Conservation (phyloP, 2,329 filamentous ascomycete genomes). For the Chrysoporthe deuterocubensis region DNA sequence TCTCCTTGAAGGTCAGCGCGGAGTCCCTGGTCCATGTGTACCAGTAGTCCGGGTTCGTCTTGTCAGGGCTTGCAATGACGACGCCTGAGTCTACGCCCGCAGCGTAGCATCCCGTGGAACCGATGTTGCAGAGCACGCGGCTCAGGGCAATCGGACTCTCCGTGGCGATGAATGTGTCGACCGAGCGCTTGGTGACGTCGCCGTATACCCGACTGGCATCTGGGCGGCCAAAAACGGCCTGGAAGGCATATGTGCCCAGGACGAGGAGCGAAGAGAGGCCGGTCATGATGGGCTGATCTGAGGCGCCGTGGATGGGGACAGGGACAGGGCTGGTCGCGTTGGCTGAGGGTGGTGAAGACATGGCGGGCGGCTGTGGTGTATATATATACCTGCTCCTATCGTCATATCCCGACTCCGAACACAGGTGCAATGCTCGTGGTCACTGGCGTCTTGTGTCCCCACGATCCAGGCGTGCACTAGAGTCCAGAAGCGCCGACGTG, state of each 20-base stretch:
- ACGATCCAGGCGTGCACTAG: conserved; percentile 22
- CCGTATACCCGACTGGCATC: conserved; percentile 39
- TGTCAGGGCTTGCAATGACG: conserved; percentile 62
- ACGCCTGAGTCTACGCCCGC: conserved; percentile 52
- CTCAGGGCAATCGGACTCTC: conserved; percentile 56
- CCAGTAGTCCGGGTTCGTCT: conserved; percentile 63
- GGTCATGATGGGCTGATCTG: conserved; percentile 27
- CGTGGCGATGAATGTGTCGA: conserved; percentile 57
- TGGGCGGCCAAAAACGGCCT: conserved; percentile 54
- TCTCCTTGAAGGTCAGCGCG: conserved; percentile 69
- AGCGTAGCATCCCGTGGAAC: conserved; percentile 55
- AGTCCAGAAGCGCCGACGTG: conserved; percentile 34
- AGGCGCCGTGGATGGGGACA: background rate
- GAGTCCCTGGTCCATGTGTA: conserved; percentile 81
- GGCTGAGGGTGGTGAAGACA: conserved; percentile 12
- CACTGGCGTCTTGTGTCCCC: background rate
- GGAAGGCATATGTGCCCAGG: conserved; percentile 55
- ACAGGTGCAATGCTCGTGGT: background rate
- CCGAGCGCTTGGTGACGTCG: conserved; percentile 49
- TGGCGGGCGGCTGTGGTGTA: conserved; percentile 13
- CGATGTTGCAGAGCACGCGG: conserved; percentile 63
- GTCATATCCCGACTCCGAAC: background rate
- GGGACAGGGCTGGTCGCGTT: conserved; percentile 20
- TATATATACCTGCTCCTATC: conserved; percentile 18
- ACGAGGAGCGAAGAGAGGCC: conserved; percentile 52